phyloP scores from a whole-genome alignment of 495 filamentous ascomycete genomes.

The Aspergillus nidulans region DNA sequence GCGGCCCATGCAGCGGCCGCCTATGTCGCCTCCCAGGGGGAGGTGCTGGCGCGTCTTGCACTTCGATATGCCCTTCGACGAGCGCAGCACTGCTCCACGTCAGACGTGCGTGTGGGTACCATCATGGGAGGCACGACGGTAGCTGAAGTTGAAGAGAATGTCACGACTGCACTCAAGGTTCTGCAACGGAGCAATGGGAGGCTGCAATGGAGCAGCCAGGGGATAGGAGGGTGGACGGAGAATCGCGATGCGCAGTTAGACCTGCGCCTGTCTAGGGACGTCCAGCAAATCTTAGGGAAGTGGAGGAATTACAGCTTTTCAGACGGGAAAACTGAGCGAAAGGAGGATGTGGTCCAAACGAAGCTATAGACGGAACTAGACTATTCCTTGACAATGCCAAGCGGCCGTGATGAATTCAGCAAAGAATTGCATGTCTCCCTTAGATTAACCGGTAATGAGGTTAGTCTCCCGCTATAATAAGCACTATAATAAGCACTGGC shows the following conservation, averaged over 20 bases:
- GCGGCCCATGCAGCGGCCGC: neutral
- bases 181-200: neutral
- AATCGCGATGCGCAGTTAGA: neutral
- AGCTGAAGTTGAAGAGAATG: slow-evolving; percentile 3
- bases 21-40: neutral
- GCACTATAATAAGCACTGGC: neutral
- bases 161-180: slow-evolving; percentile 3
- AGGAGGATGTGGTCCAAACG: neutral
- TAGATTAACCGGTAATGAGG: neutral
- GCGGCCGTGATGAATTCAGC: neutral
- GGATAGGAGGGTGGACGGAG: neutral
- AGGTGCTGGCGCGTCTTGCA: slow-evolving; percentile 1
- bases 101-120: neutral
- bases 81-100: neutral
- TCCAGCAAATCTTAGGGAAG: neutral
- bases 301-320: slow-evolving; percentile 11
- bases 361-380: slow-evolving; percentile 1
- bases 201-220: too few relatives aligned
- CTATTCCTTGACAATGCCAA: neutral
- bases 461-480: neutral
- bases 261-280: neutral
- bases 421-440: too few relatives aligned
- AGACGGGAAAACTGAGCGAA: neutral
- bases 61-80: slow-evolving; percentile 5
- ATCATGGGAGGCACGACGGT: slow-evolving; percentile 7